Percentiles rank a stretch among this genome's conserved stretches.
Evolutionary conservation across 257 asterid species (phyloP).

Genomic region (Coffea eugenioides): DNA sequence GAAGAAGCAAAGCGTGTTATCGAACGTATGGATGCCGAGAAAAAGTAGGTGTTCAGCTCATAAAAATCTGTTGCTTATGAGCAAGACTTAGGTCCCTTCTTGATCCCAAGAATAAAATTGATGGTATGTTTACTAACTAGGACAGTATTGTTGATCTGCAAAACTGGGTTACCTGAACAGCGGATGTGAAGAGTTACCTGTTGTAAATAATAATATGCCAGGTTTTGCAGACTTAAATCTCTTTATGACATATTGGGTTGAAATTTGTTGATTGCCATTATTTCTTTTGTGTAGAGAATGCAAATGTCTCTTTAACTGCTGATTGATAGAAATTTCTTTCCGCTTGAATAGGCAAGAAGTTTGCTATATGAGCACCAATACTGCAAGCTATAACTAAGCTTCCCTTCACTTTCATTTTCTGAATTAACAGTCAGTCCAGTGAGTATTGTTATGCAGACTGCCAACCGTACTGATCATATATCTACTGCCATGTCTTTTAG

Average conservation of each 20-base stretch:
- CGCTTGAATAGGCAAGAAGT: not conserved
- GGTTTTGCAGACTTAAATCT: no score
- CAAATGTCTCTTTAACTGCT: not conserved
- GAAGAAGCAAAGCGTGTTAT: constrained; percentile 82
- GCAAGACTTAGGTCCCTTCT: not conserved
- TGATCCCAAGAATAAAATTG: not conserved
- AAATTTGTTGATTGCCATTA: not conserved
- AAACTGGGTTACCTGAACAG: not conserved
- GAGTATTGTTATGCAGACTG: not conserved
- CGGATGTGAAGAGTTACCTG: not conserved
- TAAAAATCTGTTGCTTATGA: not conserved
- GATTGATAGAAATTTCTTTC: no score
- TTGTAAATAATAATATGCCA: not conserved
- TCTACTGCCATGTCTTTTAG: not conserved
- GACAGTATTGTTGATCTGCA: not conserved
- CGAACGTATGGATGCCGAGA: constrained; percentile 80
- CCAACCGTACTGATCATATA: not conserved
- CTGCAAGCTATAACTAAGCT: not conserved
- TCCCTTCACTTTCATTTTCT: not conserved
- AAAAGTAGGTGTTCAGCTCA: not conserved
- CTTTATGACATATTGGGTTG: no score
- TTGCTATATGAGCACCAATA: not conserved
- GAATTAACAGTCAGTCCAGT: not conserved
- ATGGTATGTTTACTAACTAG: not conserved
- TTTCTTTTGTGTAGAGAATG: not conserved